Evolutionary conservation across 768 basidiomycete genomes (phyloP), one percentile per base, ranked within the genome.

Genomic region (Xerocomus brunneocitrinus): DNA sequence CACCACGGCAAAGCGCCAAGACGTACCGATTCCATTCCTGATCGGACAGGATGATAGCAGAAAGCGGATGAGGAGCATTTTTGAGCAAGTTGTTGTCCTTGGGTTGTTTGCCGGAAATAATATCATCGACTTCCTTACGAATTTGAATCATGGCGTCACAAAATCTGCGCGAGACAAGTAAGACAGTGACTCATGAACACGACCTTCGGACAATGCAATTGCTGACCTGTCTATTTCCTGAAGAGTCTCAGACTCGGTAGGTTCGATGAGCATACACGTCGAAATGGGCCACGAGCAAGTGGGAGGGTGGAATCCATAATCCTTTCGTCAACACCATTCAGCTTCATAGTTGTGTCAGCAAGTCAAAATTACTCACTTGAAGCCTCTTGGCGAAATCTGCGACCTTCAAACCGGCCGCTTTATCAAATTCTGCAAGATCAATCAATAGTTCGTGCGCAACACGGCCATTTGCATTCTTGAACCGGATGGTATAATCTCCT

Each of bases 71-170:
- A 25, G 97, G 97, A 0, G 97, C 91, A 64, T 98, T 95, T 69
- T 85, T 91, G 56, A 99, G 76, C 16, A 95, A 70, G 67, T 99
- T 99, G 74, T 92, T 91, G 58, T 90, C 91, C 67, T 79, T 87
- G 3, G 93, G 89, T 68, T 95, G 93, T 64, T 85, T 87, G 45
- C 95, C 97, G 16, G 79, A 73, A 41, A 89, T 80, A 62, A 99
- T 80, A 45, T 95, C 91, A 51, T 95, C 85, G 0, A 84, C 94
- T 70, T 99, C 97, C 62, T 83, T 75, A 47, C 95, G 89, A 59
- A 99, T 99, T 58, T 88, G 82, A 58, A 99, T 95, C 92, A 98
- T 97, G 22, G 97, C 95, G 60, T 98, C 92, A 71, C 95, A 97
- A 77, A 99, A 98, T 64, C 91, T 91, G 56, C 35, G 44, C 31